Evolutionary conservation across 352 stramenopile genomes (phyloP), one percentile per base, ranked within the genome.

Genomic region (Aphanomyces astaci): DNA sequence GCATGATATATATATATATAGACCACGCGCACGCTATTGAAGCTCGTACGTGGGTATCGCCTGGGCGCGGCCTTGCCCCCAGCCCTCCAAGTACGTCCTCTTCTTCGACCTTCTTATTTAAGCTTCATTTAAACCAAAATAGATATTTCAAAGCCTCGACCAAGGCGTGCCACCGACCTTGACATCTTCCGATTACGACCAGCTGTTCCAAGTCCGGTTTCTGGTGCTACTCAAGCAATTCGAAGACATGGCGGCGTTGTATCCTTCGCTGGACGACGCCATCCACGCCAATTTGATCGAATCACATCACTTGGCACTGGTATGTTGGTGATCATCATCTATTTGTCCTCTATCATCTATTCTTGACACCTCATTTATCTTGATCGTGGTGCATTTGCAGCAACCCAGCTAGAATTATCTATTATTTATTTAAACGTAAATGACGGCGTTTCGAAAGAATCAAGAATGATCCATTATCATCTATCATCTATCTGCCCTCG

Each of bases 201-300:
- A 24, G 43, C 39, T 67, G 11, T 67, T 67, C 36, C 33, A 59
- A 11, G 4, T 7, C 33, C 60, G 60, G 4, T 59, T 67, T 10
- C 60, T 67, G 30, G 3, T 15, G 4, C 15, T 67, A 7, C 40
- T 67, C 2, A 19, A 24, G 2, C 3, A 64, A 31, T 54, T 67
- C 28, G 60, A 67, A 17, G n/a, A 33, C 15, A 67, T 28, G 4
- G 60, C 48, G 36, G 31, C n/a, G 7, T 15, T 19, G 4, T 67
- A 59, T 22, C 28, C 28, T 1, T 67, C 60, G 9, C n/a, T 59
- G 3, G 60, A 67, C 15, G 39, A 59, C 15, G 60, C 60, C 5
- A 67, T 67, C 22, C 60, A 67, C 17, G 28, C 39, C 60, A 67
- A 67, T 30, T 59, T 67, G 2, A 67, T 67, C 45, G 27, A 25